Evolutionary conservation across 176 grass and related monocot genomes (phyloP).

Genomic region (Echinochloa phyllopogon): DNA sequence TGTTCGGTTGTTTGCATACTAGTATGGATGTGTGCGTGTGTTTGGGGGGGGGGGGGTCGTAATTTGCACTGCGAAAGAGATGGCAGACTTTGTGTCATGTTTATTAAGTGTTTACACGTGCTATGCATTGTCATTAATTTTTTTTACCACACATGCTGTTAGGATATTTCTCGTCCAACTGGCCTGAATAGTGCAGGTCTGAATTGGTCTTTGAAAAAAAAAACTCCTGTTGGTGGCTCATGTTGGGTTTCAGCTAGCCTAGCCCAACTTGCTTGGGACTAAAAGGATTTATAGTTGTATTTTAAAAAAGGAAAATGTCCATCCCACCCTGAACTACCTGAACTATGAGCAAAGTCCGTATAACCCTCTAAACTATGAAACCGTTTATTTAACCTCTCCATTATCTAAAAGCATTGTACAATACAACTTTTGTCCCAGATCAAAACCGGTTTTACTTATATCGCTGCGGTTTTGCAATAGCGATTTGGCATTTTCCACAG

Average conservation of each 20-base stretch:
- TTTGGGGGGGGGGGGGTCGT: too few species aligned
- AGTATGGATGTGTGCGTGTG: too few species aligned
- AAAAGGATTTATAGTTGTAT: not conserved
- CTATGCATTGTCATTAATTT: conserved; percentile 4
- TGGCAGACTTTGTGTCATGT: not conserved
- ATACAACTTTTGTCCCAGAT: too few species aligned
- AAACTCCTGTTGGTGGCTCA: not conserved
- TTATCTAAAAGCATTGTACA: too few species aligned
- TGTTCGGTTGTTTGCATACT: not conserved
- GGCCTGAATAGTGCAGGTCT: not conserved
- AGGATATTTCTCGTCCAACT: not conserved
- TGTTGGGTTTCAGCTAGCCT: not conserved
- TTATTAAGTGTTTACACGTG: not conserved
- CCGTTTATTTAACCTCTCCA: too few species aligned
- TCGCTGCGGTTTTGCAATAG: too few species aligned
- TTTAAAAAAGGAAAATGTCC: not conserved
- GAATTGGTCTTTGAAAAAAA: not conserved
- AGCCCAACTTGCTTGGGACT: not conserved
- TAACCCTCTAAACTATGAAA: too few species aligned
- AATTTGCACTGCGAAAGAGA: not conserved
- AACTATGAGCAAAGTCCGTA: too few species aligned
- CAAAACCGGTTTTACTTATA: too few species aligned
- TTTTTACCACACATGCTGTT: not conserved
- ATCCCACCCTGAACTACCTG: too few species aligned
- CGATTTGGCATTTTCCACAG: too few species aligned